A percentile compares a stretch with the other conserved stretches of the same genome.
phyloP scores from a whole-genome alignment of 1,139 yeast genomes.

The Saccharomyces pastorianus region DNA sequence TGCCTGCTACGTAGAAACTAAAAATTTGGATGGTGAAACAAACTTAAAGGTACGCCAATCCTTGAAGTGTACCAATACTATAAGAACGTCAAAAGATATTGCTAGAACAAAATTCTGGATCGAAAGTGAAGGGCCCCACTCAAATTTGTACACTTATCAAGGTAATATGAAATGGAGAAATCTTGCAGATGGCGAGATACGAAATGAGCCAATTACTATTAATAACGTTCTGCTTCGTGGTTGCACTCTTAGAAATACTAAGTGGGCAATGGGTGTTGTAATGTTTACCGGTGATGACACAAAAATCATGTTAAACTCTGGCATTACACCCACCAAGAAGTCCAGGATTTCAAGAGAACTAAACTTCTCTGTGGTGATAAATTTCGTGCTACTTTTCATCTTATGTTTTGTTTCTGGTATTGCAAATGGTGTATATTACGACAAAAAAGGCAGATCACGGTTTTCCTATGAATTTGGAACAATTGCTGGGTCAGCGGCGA shows the following conservation, averaged over 20 bases:
- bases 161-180: constrained; percentile 46
- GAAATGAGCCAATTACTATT: constrained; percentile 65
- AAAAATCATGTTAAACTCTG: constrained; percentile 88
- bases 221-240: constrained; percentile 84
- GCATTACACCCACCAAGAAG: constrained; percentile 82
- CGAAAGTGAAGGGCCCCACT: constrained; percentile 86
- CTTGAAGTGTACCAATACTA: constrained; percentile 56
- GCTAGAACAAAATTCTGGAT: constrained; percentile 71
- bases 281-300: constrained; percentile 86
- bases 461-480: constrained; percentile 64
- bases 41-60: constrained; percentile 78
- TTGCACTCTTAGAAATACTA: constrained; percentile 82
- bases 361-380: constrained; percentile 71
- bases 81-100: constrained; percentile 64
- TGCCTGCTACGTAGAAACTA: constrained; percentile 87
- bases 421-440: constrained; percentile 71
- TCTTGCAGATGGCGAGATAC: constrained; percentile 37
- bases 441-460: constrained; percentile 47
- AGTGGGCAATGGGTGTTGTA: constrained; percentile 88
- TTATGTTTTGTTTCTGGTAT: constrained; percentile 79
- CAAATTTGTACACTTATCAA: constrained; percentile 73
- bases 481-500: constrained; percentile 54
- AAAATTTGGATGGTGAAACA: constrained; percentile 93
- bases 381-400: constrained; percentile 65
- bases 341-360: constrained; percentile 78